Conservation (phyloP, 495 filamentous ascomycete species). For the Hyaloscypha finlandica region DNA sequence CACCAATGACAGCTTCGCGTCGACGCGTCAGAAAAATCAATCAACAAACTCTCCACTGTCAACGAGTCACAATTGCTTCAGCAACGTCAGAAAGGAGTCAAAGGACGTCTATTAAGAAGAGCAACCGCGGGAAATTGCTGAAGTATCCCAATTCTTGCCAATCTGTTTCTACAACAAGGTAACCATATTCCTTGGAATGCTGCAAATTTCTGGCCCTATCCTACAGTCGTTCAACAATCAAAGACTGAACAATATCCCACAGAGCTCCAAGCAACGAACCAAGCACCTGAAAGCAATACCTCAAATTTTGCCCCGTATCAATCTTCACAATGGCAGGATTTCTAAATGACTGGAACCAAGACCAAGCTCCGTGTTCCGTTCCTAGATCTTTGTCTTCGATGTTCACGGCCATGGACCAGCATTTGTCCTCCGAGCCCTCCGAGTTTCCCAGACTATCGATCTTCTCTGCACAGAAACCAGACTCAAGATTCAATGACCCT, state of each 20-base stretch:
- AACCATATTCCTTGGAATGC: too few relatives aligned
- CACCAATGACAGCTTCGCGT: too few relatives aligned
- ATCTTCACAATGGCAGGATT: background rate
- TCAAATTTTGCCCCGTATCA: background rate
- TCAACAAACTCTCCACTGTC: too few relatives aligned
- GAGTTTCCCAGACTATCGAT: background rate
- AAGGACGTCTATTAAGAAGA: too few relatives aligned
- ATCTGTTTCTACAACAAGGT: too few relatives aligned
- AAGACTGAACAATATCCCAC: background rate
- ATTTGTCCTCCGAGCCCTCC: background rate
- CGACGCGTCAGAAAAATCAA: too few relatives aligned
- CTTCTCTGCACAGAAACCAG: background rate
- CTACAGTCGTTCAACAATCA: background rate
- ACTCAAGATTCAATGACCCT: background rate
- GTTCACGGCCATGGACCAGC: conserved; percentile 5
- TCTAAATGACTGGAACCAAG: background rate
- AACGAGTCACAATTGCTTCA: too few relatives aligned
- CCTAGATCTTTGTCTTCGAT: background rate
- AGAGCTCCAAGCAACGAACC: background rate
- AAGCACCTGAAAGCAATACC: background rate
- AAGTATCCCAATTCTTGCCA: too few relatives aligned
- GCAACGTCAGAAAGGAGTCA: too few relatives aligned
- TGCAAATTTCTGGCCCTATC: background rate
- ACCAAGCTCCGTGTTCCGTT: background rate
- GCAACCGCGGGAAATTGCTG: too few relatives aligned